These are phyloP conservation scores for Chamaenerion angustifolium DNA, from an alignment of 345 rosid genomes.

Conservation along the genomic window DNA sequence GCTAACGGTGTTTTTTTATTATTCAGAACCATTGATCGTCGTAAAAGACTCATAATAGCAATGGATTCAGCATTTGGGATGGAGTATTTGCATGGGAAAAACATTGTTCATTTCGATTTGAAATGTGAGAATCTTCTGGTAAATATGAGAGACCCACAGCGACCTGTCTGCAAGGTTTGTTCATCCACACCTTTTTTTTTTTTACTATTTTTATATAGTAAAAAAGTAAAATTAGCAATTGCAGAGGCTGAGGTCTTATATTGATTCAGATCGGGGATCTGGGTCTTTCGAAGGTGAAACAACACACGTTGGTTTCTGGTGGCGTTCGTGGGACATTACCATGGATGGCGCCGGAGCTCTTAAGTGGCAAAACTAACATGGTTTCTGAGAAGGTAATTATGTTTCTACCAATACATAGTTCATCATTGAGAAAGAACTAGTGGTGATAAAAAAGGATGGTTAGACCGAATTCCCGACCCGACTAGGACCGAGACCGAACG, in stretches of 20 bases:
- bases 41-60: constrained; percentile 93
- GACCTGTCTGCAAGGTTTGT: constrained; percentile 88
- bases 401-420: background rate
- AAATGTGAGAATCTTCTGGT: constrained; percentile 94
- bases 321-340: constrained; percentile 99
- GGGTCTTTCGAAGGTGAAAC: constrained; percentile 92
- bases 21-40: constrained; percentile 90
- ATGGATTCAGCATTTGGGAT: constrained; percentile 99
- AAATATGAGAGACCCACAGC: constrained; percentile 98
- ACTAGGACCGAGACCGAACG: no score
- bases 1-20: constrained; percentile 5
- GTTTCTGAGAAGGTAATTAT: constrained; percentile 81
- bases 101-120: constrained; percentile 93
- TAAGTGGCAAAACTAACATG: constrained; percentile 96
- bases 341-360: constrained; percentile 99
- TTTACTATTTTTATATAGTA: background rate
- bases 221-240: constrained; percentile 1
- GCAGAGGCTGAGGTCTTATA: constrained; percentile 1
- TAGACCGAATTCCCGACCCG: no score
- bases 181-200: no score
- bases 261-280: constrained; percentile 78
- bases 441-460: no score
- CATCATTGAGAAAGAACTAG: background rate
- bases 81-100: constrained; percentile 97
- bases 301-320: constrained; percentile 86